Evolutionary conservation across 2,329 filamentous ascomycete genomes (phyloP).

Genomic region (Aureobasidium sp.): DNA sequence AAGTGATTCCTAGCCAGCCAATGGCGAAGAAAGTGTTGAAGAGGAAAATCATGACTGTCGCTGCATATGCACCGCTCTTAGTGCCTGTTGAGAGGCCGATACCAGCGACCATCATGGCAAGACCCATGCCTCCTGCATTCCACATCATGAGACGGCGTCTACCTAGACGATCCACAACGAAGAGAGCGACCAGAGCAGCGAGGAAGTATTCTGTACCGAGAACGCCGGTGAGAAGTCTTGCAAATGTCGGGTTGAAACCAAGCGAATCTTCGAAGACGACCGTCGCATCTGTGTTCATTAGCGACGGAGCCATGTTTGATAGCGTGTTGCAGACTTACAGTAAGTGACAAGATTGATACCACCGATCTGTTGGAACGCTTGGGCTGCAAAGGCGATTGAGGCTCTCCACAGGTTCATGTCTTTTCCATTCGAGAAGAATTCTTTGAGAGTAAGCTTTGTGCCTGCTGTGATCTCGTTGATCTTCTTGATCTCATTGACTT

Average conservation of each 20-base stretch:
- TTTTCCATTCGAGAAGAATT: slow-evolving; percentile 21
- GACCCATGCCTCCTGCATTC: slow-evolving; percentile 23
- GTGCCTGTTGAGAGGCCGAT: slow-evolving; percentile 7
- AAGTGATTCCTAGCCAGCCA: slow-evolving; percentile 30
- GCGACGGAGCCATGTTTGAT: background rate
- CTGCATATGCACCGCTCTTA: slow-evolving; percentile 18
- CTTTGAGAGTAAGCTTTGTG: slow-evolving; percentile 17
- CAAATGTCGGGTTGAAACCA: slow-evolving; percentile 19
- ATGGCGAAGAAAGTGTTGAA: slow-evolving; percentile 34
- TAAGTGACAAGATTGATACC: slow-evolving; percentile 11
- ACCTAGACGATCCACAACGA: slow-evolving; percentile 27
- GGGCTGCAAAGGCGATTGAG: background rate
- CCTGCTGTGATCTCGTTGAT: slow-evolving; percentile 40
- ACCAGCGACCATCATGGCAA: slow-evolving; percentile 20
- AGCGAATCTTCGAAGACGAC: slow-evolving; percentile 21
- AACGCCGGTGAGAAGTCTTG: slow-evolving; percentile 23
- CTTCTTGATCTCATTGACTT: slow-evolving; percentile 47
- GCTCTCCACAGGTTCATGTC: slow-evolving; percentile 7
- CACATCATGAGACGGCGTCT: slow-evolving; percentile 25
- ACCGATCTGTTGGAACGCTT: slow-evolving; percentile 10
- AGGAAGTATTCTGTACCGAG: slow-evolving; percentile 27
- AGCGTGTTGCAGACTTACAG: background rate
- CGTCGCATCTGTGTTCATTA: background rate
- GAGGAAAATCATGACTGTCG: slow-evolving; percentile 32
- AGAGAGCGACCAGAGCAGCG: slow-evolving; percentile 22